Evolutionary conservation across 2,329 filamentous ascomycete species (phyloP), one percentile per base, ranked within the genome.

Genomic region (Colletotrichum gloeosporioides): DNA sequence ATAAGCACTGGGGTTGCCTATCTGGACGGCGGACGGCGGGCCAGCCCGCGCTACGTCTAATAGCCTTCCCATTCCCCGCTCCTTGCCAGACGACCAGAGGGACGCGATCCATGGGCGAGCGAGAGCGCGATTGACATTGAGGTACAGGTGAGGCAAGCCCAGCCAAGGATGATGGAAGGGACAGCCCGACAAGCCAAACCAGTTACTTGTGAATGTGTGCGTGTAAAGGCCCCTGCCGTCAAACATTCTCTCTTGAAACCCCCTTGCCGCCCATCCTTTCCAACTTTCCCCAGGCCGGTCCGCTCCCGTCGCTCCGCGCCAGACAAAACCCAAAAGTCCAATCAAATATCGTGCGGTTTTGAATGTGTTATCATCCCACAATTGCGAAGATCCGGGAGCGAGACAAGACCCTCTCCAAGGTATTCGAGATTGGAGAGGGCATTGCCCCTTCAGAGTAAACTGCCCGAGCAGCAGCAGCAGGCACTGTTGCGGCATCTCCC

Each of bases 251-350:
- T 63, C 29, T 49, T 63, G 34, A 32, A 62, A 62, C 16, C 59
- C 59, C 27, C 34, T 65, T 55, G 73, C 25, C 49, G 70, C 29
- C 55, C 32, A 71, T 69, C 64, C 64, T 71, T 69, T 63, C 68
- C 57, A 49, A 63, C 31, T 63, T 73, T 76, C 73, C 69, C 70
- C 69, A 73, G 55, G 39, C 39, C 73, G 73, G 73, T 69, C 70
- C 70, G 70, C 64, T 76, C 69, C 73, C 69, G 73, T 15, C 29
- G 29, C 57, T 73, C 73, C 64, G 73, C 69, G 69, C 44, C 57
- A 62, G 34, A 29, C 59, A 32, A n/a, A 49, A n/a, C 36, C 39
- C 32, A 34, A 65, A 31, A 29, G 44, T 6, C 69, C 39, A 63
- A 55, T 75, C 36, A 29, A 65, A 68, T 70, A 63, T 73, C 63